Base-by-base conservation (phyloP, 352 stramenopile genomes). In the Phytopythium boreale region DNA sequence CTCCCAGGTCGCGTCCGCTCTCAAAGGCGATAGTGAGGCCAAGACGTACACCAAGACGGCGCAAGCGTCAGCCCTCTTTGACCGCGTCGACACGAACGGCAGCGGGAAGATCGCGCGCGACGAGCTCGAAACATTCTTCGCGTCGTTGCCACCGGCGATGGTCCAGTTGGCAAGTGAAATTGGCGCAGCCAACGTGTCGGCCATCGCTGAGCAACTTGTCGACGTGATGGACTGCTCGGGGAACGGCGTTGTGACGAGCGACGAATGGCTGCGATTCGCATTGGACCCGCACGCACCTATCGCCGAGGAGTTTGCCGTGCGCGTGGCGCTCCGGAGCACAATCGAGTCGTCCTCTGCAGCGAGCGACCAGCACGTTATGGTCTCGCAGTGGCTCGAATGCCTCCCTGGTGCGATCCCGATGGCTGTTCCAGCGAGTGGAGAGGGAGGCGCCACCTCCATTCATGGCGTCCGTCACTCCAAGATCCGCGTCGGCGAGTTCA, bases 401-500 rank as follows among this genome's bases (percentile, higher is more conserved):
- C 66, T 93, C 10, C 56, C 79, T 7, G 80, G 82, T 0, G 55
- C 64, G 9, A 75, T 88, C 8, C 19, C 43, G 44, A 50, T 43
- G 20, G 34, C 62, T 4, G 51, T 24, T 19, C 26, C 56, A 7
- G 41, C 20, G 46, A 49, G 46, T 22, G 7, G 14, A 31, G 46
- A 19, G 27, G 44, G n/a, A 11, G 46, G 14, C 46, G 22, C n/a
- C 15, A 2, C 37, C 24, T 29, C 14, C 14, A 47, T 29, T 2
- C 19, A 59, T 17, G 52, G 31, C n/a, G 17, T 46, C n/a, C 19
- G 29, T 12, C 39, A 14, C 41, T 68, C 64, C 46, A 89, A 89
- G 69, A 59, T 93, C 37, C 79, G 85, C 7, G 64, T 80, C 4
- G 61, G 62, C 10, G 85, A 89, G 27, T 82, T 92, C 46, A 89